Conservation (phyloP, 2,329 filamentous ascomycete genomes). For the Tolypocladium album region DNA sequence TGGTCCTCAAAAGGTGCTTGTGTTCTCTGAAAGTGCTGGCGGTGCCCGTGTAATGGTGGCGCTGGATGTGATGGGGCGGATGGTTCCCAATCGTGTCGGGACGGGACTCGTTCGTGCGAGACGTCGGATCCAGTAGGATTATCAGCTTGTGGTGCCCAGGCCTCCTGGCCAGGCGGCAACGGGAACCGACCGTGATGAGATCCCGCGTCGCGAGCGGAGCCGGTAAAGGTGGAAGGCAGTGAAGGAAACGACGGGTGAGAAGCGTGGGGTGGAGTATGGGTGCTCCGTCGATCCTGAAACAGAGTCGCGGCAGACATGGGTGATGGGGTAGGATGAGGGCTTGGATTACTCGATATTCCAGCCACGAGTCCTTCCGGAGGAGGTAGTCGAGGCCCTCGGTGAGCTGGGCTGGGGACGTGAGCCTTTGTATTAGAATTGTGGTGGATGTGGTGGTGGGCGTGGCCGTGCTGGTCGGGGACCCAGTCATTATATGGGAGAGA, state of each 20-base stretch:
- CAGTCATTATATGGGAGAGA: slow-evolving; percentile 12
- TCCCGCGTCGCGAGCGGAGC: neutral
- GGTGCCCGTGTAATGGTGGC: neutral
- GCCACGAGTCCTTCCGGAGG: slow-evolving; percentile 13
- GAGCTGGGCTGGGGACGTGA: slow-evolving; percentile 15
- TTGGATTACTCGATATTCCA: slow-evolving; percentile 7
- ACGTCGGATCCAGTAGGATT: neutral
- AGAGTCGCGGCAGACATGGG: slow-evolving; percentile 1
- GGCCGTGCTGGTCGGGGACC: slow-evolving; percentile 9
- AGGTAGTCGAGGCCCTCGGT: slow-evolving; percentile 15
- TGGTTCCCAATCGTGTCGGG: neutral
- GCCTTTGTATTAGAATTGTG: slow-evolving; percentile 7
- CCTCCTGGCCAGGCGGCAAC: neutral
- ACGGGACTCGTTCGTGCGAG: neutral
- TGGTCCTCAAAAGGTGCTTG: neutral
- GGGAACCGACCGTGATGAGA: neutral
- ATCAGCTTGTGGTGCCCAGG: neutral
- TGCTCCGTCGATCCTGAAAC: neutral
- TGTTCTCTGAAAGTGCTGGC: neutral
- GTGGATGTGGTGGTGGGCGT: slow-evolving; percentile 7
- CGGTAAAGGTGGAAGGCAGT: neutral
- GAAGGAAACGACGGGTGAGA: neutral
- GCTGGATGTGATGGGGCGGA: neutral
- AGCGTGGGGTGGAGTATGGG: neutral
- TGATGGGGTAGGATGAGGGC: slow-evolving; percentile 4